These are phyloP conservation scores for Rhynchosporium secalis DNA, from an alignment of 2,329 filamentous ascomycete genomes.

Conservation along the genomic window DNA sequence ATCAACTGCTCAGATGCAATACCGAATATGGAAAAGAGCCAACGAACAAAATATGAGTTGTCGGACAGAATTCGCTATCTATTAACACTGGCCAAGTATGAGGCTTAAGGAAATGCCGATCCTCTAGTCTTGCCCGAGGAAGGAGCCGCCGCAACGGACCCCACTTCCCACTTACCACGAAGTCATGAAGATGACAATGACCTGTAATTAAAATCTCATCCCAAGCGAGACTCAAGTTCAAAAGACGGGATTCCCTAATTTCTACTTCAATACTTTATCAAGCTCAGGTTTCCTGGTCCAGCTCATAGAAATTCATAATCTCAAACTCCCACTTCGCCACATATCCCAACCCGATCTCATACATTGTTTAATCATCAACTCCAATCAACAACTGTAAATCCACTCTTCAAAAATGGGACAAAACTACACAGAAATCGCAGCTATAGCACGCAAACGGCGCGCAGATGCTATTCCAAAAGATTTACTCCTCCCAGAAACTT, in stretches of 20 bases:
- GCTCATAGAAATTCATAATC: neutral
- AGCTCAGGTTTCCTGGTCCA: too few species aligned
- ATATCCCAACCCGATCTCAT: neutral
- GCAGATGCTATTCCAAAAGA: conserved; percentile 38
- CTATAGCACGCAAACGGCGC: conserved; percentile 41
- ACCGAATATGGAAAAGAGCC: too few species aligned
- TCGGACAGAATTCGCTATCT: neutral
- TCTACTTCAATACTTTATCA: too few species aligned
- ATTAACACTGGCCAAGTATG: neutral
- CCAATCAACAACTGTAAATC: neutral
- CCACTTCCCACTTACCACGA: conserved; percentile 16
- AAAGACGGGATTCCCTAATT: neutral
- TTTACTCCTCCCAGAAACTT: conserved; percentile 34
- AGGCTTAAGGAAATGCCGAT: conserved; percentile 16
- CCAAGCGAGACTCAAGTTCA: neutral
- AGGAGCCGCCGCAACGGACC: conserved; percentile 8
- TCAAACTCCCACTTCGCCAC: conserved; percentile 1
- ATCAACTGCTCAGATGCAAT: too few species aligned
- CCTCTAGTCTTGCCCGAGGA: conserved; percentile 6
- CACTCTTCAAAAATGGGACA: conserved; percentile 35
- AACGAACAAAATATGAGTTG: too few species aligned
- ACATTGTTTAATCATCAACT: neutral
- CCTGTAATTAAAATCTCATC: neutral
- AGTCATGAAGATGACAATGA: conserved; percentile 6
- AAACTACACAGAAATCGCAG: conserved; percentile 43